Conservation (phyloP, 257 asterid species). For the Capsicum rhomboideum region DNA sequence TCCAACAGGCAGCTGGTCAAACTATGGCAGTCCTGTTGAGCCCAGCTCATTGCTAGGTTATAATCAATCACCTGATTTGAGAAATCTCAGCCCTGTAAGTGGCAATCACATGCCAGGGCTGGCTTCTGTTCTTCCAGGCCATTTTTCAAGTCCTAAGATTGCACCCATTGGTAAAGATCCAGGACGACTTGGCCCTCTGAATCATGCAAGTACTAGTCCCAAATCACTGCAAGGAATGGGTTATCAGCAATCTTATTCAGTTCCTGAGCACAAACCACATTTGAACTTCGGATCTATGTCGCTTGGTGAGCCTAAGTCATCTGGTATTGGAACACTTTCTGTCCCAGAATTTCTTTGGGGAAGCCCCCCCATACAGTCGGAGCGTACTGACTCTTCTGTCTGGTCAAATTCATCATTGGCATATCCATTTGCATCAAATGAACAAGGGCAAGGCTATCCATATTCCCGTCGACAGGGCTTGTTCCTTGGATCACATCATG, state of each 20-base stretch:
- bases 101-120: constrained; percentile 57
- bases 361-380: constrained; percentile 61
- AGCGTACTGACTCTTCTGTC: constrained; percentile 37
- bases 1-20: constrained; percentile 70
- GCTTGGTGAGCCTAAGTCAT: constrained; percentile 50
- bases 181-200: constrained; percentile 33
- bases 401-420: constrained; percentile 51
- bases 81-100: constrained; percentile 52
- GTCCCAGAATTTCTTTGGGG: constrained; percentile 99
- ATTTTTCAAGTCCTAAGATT: constrained; percentile 65
- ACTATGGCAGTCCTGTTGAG: constrained; percentile 78
- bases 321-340: constrained; percentile 76
- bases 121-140: constrained; percentile 75
- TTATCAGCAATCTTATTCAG: constrained; percentile 34
- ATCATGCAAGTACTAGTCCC: constrained; percentile 14
- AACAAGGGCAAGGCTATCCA: constrained; percentile 42
- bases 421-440: constrained; percentile 35
- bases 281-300: constrained; percentile 55
- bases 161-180: constrained; percentile 88
- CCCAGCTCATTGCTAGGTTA: constrained; percentile 48
- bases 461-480: constrained; percentile 42
- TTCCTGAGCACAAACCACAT: constrained; percentile 41
- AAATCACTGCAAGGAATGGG: constrained; percentile 16
- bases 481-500: constrained; percentile 54
- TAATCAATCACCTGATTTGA: constrained; percentile 42